phyloP scores from a whole-genome alignment of 495 filamentous ascomycete species.

The Penicillium pulvis region DNA sequence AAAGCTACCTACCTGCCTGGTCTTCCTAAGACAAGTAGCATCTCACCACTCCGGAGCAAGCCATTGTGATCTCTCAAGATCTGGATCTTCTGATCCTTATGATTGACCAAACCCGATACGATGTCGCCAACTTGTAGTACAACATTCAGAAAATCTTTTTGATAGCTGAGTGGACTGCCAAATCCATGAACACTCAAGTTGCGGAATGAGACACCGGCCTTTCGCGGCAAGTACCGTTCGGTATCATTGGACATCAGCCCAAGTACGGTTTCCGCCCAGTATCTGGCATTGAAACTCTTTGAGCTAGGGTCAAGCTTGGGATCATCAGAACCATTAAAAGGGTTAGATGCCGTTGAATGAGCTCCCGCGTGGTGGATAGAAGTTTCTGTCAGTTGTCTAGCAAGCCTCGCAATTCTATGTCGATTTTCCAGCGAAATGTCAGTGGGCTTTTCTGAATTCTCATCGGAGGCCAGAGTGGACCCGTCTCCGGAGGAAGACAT shows the following conservation, averaged over 20 bases:
- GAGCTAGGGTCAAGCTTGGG: not conserved
- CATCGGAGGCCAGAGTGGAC: no score
- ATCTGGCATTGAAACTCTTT: not conserved
- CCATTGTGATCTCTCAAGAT: slow-evolving; percentile 17
- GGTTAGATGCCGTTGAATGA: not conserved
- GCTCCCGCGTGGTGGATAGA: not conserved
- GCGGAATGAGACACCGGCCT: slow-evolving; percentile 24
- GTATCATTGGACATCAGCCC: slow-evolving; percentile 41
- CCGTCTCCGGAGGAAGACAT: no score
- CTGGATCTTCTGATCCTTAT: slow-evolving; percentile 7
- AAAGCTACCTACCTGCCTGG: slow-evolving; percentile 46
- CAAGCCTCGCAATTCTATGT: not conserved
- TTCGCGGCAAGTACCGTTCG: slow-evolving; percentile 19
- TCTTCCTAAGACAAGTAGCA: slow-evolving; percentile 70
- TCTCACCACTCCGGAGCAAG: slow-evolving; percentile 59
- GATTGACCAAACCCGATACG: slow-evolving; percentile 4
- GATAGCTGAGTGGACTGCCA: slow-evolving; percentile 22
- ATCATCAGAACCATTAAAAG: not conserved
- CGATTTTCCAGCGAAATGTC: not conserved
- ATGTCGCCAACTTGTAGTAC: slow-evolving; percentile 8
- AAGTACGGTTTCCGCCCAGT: not conserved
- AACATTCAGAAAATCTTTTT: slow-evolving; percentile 21
- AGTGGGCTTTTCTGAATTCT: not conserved
- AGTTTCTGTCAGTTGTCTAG: not conserved
- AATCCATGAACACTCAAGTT: slow-evolving; percentile 27